phyloP scores from a whole-genome alignment of 306 rosid genomes.

The Neltuma alba region DNA sequence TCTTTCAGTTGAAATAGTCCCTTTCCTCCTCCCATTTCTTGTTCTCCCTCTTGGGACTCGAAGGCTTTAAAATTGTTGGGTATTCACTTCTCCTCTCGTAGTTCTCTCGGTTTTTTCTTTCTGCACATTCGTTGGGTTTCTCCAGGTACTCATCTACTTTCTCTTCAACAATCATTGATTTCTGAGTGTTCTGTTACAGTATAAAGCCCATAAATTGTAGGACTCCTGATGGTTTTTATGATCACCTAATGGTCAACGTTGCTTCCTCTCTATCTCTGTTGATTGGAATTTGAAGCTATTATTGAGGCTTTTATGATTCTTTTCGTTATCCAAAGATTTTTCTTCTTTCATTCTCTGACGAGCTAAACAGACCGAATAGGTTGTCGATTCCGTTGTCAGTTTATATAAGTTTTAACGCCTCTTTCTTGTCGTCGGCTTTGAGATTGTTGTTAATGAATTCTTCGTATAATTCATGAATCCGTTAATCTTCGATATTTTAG shows the following conservation, averaged over 20 bases:
- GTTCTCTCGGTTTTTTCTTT: constrained; percentile 26
- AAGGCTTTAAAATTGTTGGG: not conserved
- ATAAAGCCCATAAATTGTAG: constrained; percentile 31
- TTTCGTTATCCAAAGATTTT: not conserved
- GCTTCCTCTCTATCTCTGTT: constrained; percentile 1
- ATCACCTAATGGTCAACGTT: constrained; percentile 32
- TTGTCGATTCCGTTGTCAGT: constrained; percentile 7
- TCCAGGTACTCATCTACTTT: constrained; percentile 36
- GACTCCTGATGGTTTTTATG: constrained; percentile 28
- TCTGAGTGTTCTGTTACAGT: too few species aligned
- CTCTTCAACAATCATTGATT: constrained; percentile 27
- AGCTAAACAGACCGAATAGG: constrained; percentile 17
- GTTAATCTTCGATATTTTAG: not conserved
- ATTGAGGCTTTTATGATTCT: constrained; percentile 9
- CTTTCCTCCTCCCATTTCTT: constrained; percentile 10
- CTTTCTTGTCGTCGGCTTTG: constrained; percentile 19
- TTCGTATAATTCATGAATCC: not conserved
- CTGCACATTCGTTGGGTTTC: constrained; percentile 18
- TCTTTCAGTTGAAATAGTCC: constrained; percentile 29
- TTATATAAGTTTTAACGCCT: not conserved
- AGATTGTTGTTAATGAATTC: not conserved
- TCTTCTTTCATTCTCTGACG: not conserved
- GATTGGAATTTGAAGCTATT: constrained; percentile 15
- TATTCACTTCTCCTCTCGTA: constrained; percentile 21
- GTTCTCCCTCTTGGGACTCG: not conserved